These are phyloP conservation scores for Tricholomella constricta DNA, from an alignment of 768 basidiomycete species.

Conservation along the genomic window DNA sequence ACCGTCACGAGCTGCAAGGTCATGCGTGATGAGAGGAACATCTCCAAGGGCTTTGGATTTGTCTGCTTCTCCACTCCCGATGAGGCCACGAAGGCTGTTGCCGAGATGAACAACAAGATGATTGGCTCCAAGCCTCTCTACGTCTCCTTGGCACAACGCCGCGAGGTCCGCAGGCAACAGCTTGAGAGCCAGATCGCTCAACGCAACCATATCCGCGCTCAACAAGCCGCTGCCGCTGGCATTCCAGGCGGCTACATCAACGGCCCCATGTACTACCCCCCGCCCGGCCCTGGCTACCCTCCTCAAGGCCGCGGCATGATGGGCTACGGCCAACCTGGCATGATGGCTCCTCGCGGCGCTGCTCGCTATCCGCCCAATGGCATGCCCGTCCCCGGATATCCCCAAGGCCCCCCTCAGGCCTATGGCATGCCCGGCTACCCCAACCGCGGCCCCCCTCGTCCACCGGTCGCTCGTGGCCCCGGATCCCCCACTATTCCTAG, in stretches of 20 bases:
- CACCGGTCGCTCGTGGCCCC: conserved; percentile 65
- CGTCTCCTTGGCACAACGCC: conserved; percentile 97
- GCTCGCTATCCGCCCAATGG: conserved; percentile 37
- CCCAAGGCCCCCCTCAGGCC: conserved; percentile 63
- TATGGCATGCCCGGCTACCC: conserved; percentile 73
- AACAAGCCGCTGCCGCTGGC: conserved; percentile 88
- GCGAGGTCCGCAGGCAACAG: conserved; percentile 96
- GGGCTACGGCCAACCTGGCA: conserved; percentile 81
- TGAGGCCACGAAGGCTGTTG: conserved; percentile 98
- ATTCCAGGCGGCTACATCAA: conserved; percentile 84
- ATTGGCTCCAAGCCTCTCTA: conserved; percentile 98
- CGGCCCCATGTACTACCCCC: conserved; percentile 85
- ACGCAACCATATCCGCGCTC: conserved; percentile 95
- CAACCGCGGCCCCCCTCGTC: conserved; percentile 59
- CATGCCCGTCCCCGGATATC: conserved; percentile 62
- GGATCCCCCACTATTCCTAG: conserved; percentile 68
- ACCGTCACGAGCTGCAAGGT: conserved; percentile 98
- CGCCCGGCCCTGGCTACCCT: conserved; percentile 79
- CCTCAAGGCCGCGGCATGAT: conserved; percentile 79
- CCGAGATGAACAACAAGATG: conserved; percentile 99
- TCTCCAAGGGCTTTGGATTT: conserved; percentile 96
- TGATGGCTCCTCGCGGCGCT: conserved; percentile 83
- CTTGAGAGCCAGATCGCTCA: conserved; percentile 98
- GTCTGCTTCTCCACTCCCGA: conserved; percentile 99
- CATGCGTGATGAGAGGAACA: conserved; percentile 95